Conservation (phyloP, 805 yeast species). For the Yamadazyma paraphyllophila region DNA sequence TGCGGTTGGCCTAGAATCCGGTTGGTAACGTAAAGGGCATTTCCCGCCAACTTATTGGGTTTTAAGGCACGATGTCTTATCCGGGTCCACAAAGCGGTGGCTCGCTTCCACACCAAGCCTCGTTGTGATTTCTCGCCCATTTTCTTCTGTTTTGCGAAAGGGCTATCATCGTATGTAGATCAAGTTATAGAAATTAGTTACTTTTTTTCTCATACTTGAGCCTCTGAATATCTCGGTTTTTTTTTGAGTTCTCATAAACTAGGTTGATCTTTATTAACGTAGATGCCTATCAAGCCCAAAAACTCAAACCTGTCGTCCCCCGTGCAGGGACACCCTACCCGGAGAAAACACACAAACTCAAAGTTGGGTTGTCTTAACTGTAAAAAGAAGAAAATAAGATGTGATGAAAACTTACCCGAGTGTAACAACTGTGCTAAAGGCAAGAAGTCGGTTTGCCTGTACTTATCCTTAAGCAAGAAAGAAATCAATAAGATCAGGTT, state of each 20-base stretch:
- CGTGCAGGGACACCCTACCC: conserved; percentile 6
- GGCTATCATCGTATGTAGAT: conserved; percentile 2
- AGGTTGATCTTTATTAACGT: not conserved
- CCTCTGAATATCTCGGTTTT: not conserved
- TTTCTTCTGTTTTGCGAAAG: not conserved
- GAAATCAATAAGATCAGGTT: conserved; percentile 24
- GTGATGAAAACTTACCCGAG: conserved; percentile 29
- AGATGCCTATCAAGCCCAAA: conserved; percentile 4
- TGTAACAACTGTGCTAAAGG: conserved; percentile 28
- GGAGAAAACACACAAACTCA: conserved; percentile 30
- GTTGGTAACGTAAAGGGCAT: no score
- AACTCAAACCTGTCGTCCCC: not conserved
- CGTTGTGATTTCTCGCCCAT: not conserved
- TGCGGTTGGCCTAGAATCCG: no score
- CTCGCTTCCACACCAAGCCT: not conserved
- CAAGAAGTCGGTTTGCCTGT: conserved; percentile 26
- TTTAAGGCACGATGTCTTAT: no score
- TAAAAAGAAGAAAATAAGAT: conserved; percentile 29
- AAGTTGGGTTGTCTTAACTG: conserved; percentile 31
- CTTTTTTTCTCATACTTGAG: not conserved
- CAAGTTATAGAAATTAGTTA: conserved; percentile 3
- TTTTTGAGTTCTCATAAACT: not conserved
- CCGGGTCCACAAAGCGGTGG: no score
- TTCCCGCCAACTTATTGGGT: no score
- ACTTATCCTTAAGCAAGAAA: conserved; percentile 16